Percentiles rank a stretch among this genome's conserved stretches.
These are phyloP conservation scores for Aspergillus sp. DNA, from an alignment of 2,329 filamentous ascomycete species.

Conservation along the genomic window DNA sequence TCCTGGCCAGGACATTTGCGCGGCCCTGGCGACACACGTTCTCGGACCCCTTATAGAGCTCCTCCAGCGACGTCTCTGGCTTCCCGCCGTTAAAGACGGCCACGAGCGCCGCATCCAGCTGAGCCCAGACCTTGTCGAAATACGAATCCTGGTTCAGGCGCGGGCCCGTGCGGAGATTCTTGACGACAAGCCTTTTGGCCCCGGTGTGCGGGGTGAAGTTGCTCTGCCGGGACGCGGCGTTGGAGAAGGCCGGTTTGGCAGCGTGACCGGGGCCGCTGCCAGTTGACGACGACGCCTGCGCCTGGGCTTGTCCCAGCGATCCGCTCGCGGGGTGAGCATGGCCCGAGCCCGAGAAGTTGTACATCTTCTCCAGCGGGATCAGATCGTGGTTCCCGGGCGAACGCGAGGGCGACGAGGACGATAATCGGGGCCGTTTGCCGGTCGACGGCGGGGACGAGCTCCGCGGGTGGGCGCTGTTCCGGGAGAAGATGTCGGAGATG, in stretches of 20 bases:
- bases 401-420: slow-evolving; percentile 13
- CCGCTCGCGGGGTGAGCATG: no score
- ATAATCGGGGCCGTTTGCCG: slow-evolving; percentile 34
- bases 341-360: slow-evolving; percentile 40
- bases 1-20: slow-evolving; percentile 57
- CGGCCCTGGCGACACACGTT: slow-evolving; percentile 75
- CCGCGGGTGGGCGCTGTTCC: slow-evolving; percentile 13
- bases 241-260: slow-evolving; percentile 16
- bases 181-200: slow-evolving; percentile 81
- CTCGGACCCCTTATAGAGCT: slow-evolving; percentile 82
- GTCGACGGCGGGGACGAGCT: slow-evolving; percentile 23
- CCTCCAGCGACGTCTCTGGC: slow-evolving; percentile 68
- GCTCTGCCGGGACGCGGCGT: slow-evolving; percentile 26
- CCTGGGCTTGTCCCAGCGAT: slow-evolving; percentile 32
- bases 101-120: slow-evolving; percentile 63
- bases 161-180: slow-evolving; percentile 67
- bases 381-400: slow-evolving; percentile 7
- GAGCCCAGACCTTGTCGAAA: slow-evolving; percentile 63
- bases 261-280: slow-evolving; percentile 16
- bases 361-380: slow-evolving; percentile 41
- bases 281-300: slow-evolving; percentile 34
- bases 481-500: slow-evolving; percentile 36
- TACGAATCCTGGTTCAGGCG: slow-evolving; percentile 63
- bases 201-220: slow-evolving; percentile 65
- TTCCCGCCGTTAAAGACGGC: slow-evolving; percentile 60